phyloP scores from a whole-genome alignment of 345 rosid species.

The Xanthoceras sorbifolium region DNA sequence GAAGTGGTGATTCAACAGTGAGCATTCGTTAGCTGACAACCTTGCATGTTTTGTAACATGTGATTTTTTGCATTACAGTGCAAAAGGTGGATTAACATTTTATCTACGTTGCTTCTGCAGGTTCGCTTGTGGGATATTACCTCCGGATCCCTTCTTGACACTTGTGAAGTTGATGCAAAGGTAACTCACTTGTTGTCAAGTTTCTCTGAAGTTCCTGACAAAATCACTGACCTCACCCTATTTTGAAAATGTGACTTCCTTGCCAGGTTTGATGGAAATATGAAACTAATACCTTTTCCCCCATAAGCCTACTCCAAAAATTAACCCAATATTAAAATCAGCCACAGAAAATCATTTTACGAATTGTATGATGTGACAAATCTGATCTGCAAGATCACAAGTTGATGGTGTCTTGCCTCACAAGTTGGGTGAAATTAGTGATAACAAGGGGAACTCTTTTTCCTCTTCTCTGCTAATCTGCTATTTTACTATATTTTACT shows the following conservation, averaged over 20 bases:
- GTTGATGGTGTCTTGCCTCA: background rate
- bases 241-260: conserved; percentile 15
- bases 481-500: conserved; percentile 12
- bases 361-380: background rate
- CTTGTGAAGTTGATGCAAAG: conserved; percentile 71
- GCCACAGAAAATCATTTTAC: background rate
- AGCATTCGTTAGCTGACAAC: conserved; percentile 32
- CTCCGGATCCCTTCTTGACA: conserved; percentile 80
- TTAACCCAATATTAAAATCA: background rate
- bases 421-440: background rate
- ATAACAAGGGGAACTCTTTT: background rate
- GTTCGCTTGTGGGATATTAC: conserved; percentile 89
- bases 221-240: background rate
- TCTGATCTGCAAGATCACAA: background rate
- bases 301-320: background rate
- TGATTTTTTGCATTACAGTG: conserved; percentile 17
- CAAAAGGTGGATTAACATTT: conserved; percentile 4
- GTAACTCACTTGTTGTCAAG: conserved; percentile 37
- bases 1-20: conserved; percentile 94
- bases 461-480: background rate
- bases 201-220: conserved; percentile 5
- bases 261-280: background rate
- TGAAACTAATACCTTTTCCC: background rate
- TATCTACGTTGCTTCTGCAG: conserved; percentile 39
- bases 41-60: background rate